phyloP scores from a whole-genome alignment of 73 alveolate genomes.

The Halteria grandinella region DNA sequence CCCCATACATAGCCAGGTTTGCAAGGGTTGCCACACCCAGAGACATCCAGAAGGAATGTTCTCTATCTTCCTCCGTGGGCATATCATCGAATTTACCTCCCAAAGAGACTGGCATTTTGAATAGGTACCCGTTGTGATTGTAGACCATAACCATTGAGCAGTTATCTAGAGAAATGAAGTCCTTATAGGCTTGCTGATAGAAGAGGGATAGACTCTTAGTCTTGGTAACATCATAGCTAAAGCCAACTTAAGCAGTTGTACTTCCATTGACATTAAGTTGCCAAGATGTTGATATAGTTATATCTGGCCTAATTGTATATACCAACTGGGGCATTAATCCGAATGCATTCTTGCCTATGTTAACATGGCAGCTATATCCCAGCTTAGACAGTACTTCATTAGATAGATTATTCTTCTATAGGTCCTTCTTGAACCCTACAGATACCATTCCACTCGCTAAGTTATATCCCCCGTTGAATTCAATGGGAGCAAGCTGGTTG shows the following conservation, averaged over 20 bases:
- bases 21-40: no score
- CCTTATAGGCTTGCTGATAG: no score
- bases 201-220: no score
- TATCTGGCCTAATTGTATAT: not conserved
- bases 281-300: not conserved
- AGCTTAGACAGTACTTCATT: no score
- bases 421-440: not conserved
- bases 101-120: conserved; percentile 24
- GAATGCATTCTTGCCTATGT: conserved; percentile 1
- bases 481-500: not conserved
- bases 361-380: not conserved
- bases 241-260: not conserved
- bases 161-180: no score
- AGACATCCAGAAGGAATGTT: no score
- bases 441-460: not conserved
- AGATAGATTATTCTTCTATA: no score
- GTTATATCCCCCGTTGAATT: conserved; percentile 8
- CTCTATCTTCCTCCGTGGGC: no score
- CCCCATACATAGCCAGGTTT: no score
- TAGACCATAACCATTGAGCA: not conserved
- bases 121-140: conserved; percentile 12
- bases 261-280: not conserved
- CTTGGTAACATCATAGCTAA: not conserved
- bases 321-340: not conserved
- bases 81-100: no score